These are phyloP conservation scores for Kondoa malvinella DNA, from an alignment of 768 basidiomycete genomes.

Conservation along the genomic window DNA sequence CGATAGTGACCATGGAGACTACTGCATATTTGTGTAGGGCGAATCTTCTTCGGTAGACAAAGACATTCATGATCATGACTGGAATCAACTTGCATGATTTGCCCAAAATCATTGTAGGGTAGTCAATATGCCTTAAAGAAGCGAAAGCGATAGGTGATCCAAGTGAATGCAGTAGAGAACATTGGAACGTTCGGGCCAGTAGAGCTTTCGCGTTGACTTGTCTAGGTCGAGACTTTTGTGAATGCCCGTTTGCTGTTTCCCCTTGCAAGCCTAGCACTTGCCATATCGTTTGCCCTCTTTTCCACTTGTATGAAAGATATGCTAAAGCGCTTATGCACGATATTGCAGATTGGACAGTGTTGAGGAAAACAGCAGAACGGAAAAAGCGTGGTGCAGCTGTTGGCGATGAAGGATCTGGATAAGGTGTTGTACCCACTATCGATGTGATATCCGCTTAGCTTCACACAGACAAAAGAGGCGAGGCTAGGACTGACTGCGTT, in stretches of 20 bases:
- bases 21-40: slow-evolving; percentile 90
- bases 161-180: slow-evolving; percentile 61
- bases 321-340: slow-evolving; percentile 58
- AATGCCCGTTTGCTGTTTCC: slow-evolving; percentile 33
- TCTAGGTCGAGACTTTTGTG: slow-evolving; percentile 25
- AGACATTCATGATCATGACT: slow-evolving; percentile 91
- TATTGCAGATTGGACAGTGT: slow-evolving; percentile 64
- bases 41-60: slow-evolving; percentile 83
- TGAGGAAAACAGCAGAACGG: slow-evolving; percentile 67
- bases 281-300: slow-evolving; percentile 40
- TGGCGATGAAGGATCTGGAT: slow-evolving; percentile 33
- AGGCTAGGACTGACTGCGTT: slow-evolving; percentile 48
- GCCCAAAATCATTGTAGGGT: slow-evolving; percentile 95
- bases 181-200: slow-evolving; percentile 15
- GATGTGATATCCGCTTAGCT: background rate
- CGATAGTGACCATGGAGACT: slow-evolving; percentile 72
- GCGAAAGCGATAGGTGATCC: slow-evolving; percentile 95
- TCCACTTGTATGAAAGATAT: slow-evolving; percentile 53
- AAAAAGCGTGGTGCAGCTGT: slow-evolving; percentile 42
- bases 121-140: slow-evolving; percentile 83
- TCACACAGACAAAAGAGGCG: background rate
- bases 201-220: slow-evolving; percentile 1
- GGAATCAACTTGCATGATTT: slow-evolving; percentile 99
- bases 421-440: slow-evolving; percentile 24
- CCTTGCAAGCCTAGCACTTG: slow-evolving; percentile 47